Evolutionary conservation across 2,329 filamentous ascomycete species (phyloP).

Genomic region (Orbilia blumenaviensis): DNA sequence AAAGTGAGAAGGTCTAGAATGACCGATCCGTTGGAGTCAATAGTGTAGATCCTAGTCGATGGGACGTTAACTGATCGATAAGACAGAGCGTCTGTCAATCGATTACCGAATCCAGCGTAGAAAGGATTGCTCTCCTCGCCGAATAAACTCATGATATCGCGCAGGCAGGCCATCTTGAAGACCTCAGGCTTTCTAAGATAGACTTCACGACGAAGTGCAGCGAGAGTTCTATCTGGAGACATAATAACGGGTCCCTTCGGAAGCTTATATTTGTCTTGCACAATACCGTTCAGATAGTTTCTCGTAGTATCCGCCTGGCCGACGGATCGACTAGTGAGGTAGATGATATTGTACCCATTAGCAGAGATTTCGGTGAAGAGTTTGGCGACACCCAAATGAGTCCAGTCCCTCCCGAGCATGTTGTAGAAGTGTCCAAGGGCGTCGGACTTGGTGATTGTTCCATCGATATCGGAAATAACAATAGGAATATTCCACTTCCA

Average conservation of each 20-base stretch:
- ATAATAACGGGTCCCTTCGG: constrained; percentile 93
- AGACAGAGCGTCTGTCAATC: constrained; percentile 92
- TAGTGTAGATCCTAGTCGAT: constrained; percentile 93
- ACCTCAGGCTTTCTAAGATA: constrained; percentile 97
- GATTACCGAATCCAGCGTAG: constrained; percentile 96
- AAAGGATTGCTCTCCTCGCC: constrained; percentile 81
- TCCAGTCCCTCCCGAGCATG: constrained; percentile 98
- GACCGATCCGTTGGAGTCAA: constrained; percentile 97
- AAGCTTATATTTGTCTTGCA: constrained; percentile 84
- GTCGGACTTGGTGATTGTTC: constrained; percentile 97
- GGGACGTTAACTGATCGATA: constrained; percentile 97
- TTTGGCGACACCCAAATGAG: constrained; percentile 94
- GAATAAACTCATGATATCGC: constrained; percentile 92
- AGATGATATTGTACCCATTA: constrained; percentile 99
- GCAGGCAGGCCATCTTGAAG: constrained; percentile 98
- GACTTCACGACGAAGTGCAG: constrained; percentile 82
- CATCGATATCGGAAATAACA: constrained; percentile 98
- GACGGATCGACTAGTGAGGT: constrained; percentile 91
- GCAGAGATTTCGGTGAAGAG: constrained; percentile 93
- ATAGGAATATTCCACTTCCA: constrained; percentile 93
- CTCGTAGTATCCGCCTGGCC: constrained; percentile 91
- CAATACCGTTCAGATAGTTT: constrained; percentile 86
- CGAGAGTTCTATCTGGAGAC: constrained; percentile 93
- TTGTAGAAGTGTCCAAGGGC: constrained; percentile 92
- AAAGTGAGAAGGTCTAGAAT: constrained; percentile 87